Conservation (phyloP, 345 rosid genomes). For the Brassica carinata region DNA sequence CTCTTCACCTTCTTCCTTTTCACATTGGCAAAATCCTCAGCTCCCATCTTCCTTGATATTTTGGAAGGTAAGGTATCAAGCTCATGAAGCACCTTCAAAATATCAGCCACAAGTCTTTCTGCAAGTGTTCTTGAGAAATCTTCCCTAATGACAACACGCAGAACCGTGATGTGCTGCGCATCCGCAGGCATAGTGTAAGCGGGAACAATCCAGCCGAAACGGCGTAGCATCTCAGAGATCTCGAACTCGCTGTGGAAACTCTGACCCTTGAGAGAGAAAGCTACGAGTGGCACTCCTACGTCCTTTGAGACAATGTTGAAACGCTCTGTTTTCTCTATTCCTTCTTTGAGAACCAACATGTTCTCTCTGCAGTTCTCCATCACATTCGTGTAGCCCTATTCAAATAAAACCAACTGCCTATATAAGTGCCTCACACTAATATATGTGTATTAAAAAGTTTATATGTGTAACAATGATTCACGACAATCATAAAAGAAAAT, state of each 20-base stretch:
- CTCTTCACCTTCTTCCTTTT: conserved; percentile 46
- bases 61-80: background rate
- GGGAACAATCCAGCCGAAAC: conserved; percentile 88
- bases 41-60: conserved; percentile 29
- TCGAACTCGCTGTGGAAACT: conserved; percentile 72
- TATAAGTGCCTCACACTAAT: background rate
- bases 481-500: background rate
- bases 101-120: background rate
- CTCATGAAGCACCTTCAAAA: background rate
- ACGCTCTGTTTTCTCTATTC: background rate
- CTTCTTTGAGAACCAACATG: background rate
- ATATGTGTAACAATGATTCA: background rate
- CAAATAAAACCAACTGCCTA: background rate
- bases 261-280: conserved; percentile 81
- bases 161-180: background rate
- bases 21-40: conserved; percentile 9
- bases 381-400: conserved; percentile 73
- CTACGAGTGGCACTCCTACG: conserved; percentile 27
- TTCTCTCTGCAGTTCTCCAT: conserved; percentile 35
- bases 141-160: conserved; percentile 35
- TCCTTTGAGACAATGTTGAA: conserved; percentile 1
- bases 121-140: conserved; percentile 1
- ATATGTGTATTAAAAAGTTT: background rate
- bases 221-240: conserved; percentile 73
- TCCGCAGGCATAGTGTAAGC: conserved; percentile 1